A percentile compares a stretch with the other conserved stretches of the same genome.
Evolutionary conservation across 2,329 filamentous ascomycete genomes (phyloP).

Genomic region (Colletotrichum liaoningense): DNA sequence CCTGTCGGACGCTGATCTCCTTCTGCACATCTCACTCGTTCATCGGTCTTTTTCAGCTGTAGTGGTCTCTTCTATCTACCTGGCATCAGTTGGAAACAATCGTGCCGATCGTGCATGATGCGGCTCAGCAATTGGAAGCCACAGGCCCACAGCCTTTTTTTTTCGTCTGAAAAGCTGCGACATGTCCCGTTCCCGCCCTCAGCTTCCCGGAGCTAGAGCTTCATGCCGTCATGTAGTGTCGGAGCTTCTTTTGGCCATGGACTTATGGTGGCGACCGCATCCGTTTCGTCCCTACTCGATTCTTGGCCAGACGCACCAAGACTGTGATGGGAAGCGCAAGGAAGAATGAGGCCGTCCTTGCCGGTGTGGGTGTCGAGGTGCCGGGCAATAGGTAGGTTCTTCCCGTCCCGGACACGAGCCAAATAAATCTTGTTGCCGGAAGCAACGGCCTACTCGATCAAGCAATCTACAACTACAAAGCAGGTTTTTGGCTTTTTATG

Average conservation of each 20-base stretch:
- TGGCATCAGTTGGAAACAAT: background rate
- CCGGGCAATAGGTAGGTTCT: background rate
- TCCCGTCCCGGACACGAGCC: background rate
- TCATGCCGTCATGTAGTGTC: constrained; percentile 14
- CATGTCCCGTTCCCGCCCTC: constrained; percentile 21
- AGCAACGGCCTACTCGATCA: constrained; percentile 2
- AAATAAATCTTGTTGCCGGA: constrained; percentile 6
- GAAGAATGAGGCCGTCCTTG: constrained; percentile 4
- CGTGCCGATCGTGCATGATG: constrained; percentile 22
- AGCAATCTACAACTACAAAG: background rate
- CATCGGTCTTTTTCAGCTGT: background rate
- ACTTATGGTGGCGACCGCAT: constrained; percentile 2
- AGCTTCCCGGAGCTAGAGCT: background rate
- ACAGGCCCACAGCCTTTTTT: background rate
- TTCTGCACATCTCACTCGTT: background rate
- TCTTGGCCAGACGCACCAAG: background rate
- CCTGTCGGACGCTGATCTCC: background rate
- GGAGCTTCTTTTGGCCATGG: constrained; percentile 1
- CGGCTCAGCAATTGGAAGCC: background rate
- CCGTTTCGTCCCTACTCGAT: constrained; percentile 22
- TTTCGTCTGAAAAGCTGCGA: constrained; percentile 30
- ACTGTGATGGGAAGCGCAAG: background rate
- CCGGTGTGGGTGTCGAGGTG: background rate
- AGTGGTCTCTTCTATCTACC: background rate
- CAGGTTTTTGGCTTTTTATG: background rate